Evolutionary conservation across 805 yeast species (phyloP).

Genomic region (Suhomyces faveliae): DNA sequence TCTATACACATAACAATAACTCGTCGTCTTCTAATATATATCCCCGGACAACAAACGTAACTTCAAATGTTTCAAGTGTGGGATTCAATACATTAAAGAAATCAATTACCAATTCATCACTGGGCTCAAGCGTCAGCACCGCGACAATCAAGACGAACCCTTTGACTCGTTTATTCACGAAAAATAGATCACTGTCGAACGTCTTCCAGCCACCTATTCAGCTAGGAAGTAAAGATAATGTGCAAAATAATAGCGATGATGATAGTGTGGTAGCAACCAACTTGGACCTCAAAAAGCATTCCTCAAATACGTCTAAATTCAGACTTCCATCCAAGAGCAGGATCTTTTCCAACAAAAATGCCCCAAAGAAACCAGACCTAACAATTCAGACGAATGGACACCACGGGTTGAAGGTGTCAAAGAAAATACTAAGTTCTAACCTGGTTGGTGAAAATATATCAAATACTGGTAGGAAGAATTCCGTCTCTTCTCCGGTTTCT

Average conservation of each 20-base stretch:
- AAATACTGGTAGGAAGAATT: conserved; percentile 17
- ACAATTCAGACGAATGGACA: conserved; percentile 31
- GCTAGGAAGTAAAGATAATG: conserved; percentile 7
- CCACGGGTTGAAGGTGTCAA: conserved; percentile 22
- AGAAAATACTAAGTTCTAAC: conserved; percentile 22
- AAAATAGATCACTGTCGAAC: conserved; percentile 23
- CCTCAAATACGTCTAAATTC: conserved; percentile 8
- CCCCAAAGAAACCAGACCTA: conserved; percentile 25
- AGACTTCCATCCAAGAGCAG: conserved; percentile 10
- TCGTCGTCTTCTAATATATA: conserved; percentile 10
- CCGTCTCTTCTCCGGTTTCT: conserved; percentile 31
- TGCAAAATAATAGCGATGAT: conserved; percentile 11
- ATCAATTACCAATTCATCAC: conserved; percentile 27
- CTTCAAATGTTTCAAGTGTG: conserved; percentile 14
- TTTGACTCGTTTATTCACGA: conserved; percentile 30
- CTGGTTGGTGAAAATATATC: conserved; percentile 14
- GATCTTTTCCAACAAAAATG: conserved; percentile 10
- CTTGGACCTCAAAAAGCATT: not conserved
- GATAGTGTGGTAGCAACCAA: conserved; percentile 4
- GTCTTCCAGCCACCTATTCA: conserved; percentile 11
- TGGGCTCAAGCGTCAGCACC: conserved; percentile 19
- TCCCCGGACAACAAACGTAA: conserved; percentile 4
- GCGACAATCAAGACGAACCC: conserved; percentile 28
- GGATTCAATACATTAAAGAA: conserved; percentile 34
- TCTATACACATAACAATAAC: conserved; percentile 11